phyloP scores from a whole-genome alignment of 139 green algal genomes.

The Limnomonas spitsbergensis region DNA sequence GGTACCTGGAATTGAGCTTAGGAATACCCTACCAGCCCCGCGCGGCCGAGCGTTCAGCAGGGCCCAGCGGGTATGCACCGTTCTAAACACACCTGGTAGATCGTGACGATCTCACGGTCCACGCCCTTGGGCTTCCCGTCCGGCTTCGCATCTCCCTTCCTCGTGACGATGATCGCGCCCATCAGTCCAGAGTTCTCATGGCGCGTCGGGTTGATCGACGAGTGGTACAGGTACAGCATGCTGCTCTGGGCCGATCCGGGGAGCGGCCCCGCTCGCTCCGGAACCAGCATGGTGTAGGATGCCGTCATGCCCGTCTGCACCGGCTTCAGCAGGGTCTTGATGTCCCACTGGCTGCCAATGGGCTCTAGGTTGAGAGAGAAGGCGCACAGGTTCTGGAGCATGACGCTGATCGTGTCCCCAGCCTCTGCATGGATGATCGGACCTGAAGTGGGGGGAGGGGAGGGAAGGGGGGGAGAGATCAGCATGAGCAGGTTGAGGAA shows the following conservation, averaged over 20 bases:
- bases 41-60: too few species aligned
- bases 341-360: slow-evolving; percentile 18
- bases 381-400: slow-evolving; percentile 35
- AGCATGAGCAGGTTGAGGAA: background rate
- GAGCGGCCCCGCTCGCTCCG: background rate
- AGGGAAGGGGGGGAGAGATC: background rate
- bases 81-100: slow-evolving; percentile 39
- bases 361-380: slow-evolving; percentile 50
- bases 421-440: slow-evolving; percentile 47
- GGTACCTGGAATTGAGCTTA: too few species aligned
- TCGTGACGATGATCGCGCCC: slow-evolving; percentile 56
- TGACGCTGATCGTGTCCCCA: slow-evolving; percentile 42
- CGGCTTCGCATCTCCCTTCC: slow-evolving; percentile 18
- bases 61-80: too few species aligned
- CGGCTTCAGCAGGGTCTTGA: slow-evolving; percentile 1
- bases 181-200: slow-evolving; percentile 58
- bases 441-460: slow-evolving; percentile 20
- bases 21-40: too few species aligned
- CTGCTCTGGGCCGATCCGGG: slow-evolving; percentile 9
- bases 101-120: slow-evolving; percentile 32
- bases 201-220: slow-evolving; percentile 29
- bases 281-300: slow-evolving; percentile 14
- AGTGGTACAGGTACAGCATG: slow-evolving; percentile 31
- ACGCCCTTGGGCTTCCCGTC: slow-evolving; percentile 32
- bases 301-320: background rate